Evolutionary conservation across 129 eudicot species (phyloP).

Genomic region (Helianthus annuus): HanXRQr2.0-SUNRISE NC_035433.2:116460713-116461212

Average conservation of each 20-base stretch:
- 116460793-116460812: constrained; percentile 29
- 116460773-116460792: constrained; percentile 14
- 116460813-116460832: constrained; percentile 30
- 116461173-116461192: no score
- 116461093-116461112: no score
- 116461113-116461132: no score
- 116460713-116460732: no score
- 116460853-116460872: constrained; percentile 10
- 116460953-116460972: neutral
- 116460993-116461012: neutral
- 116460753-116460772: constrained; percentile 25
- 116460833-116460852: constrained; percentile 1
- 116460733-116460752: neutral
- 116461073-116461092: no score
- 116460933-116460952: neutral
- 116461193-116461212: no score
- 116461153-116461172: no score
- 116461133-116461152: no score
- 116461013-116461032: no score
- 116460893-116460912: constrained; percentile 9
- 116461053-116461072: no score
- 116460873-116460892: constrained; percentile 3
- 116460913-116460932: neutral
- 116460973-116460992: no score
- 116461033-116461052: no score